These are phyloP conservation scores for Malassezia yamatoensis DNA, from an alignment of 1,284 basidiomycete genomes.

Conservation along the genomic window DNA sequence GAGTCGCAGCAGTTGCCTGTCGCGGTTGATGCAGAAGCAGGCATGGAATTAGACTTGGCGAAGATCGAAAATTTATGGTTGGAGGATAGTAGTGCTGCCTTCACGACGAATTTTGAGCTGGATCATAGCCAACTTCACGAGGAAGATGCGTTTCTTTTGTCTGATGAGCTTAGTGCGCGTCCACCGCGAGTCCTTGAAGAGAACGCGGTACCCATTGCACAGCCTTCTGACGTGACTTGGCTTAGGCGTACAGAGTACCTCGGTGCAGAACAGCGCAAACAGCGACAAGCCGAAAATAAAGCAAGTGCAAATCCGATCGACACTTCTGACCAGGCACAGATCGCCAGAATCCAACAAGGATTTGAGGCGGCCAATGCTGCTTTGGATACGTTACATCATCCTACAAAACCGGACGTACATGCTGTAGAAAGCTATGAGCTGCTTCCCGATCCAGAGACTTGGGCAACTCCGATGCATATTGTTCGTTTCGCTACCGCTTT, in stretches of 20 bases:
- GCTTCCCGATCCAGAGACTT: slow-evolving; percentile 45
- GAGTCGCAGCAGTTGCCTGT: slow-evolving; percentile 35
- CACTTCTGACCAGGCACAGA: slow-evolving; percentile 30
- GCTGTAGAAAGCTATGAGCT: slow-evolving; percentile 39
- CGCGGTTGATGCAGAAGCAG: slow-evolving; percentile 40
- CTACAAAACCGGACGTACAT: slow-evolving; percentile 36
- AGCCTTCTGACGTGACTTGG: slow-evolving; percentile 41
- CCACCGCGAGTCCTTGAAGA: background rate
- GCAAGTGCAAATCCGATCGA: slow-evolving; percentile 29
- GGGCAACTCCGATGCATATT: slow-evolving; percentile 41
- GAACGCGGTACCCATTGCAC: background rate
- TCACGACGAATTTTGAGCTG: slow-evolving; percentile 17
- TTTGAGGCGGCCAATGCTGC: slow-evolving; percentile 34
- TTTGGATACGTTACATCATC: slow-evolving; percentile 29
- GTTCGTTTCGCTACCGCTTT: slow-evolving; percentile 43
- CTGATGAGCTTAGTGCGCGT: slow-evolving; percentile 17
- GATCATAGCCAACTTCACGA: slow-evolving; percentile 25
- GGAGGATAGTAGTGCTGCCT: slow-evolving; percentile 17
- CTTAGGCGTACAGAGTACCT: slow-evolving; percentile 44
- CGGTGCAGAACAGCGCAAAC: slow-evolving; percentile 32
- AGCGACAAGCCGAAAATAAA: slow-evolving; percentile 11
- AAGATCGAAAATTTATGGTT: slow-evolving; percentile 40
- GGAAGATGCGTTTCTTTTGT: slow-evolving; percentile 40
- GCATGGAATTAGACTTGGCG: slow-evolving; percentile 43
- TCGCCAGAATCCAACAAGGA: slow-evolving; percentile 37